Conservation (phyloP, 805 yeast species). For the Wickerhamiella brachini region DNA sequence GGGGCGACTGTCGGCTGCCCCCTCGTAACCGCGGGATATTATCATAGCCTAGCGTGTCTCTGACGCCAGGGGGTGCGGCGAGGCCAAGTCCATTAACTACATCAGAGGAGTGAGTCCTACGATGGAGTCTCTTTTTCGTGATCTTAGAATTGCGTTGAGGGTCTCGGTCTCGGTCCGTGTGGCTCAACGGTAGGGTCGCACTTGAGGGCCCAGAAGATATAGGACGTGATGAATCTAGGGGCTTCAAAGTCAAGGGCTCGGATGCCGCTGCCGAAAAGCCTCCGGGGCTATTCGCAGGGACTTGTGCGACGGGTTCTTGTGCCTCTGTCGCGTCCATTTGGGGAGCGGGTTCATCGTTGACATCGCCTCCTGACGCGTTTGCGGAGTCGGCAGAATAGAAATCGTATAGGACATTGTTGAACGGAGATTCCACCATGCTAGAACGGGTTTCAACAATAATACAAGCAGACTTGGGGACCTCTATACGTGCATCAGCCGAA, state of each 20-base stretch:
- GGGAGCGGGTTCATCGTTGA: background rate
- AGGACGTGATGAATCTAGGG: background rate
- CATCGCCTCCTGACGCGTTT: background rate
- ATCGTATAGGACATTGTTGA: background rate
- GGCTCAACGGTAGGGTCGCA: background rate
- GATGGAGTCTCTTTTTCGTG: background rate
- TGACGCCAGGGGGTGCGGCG: background rate
- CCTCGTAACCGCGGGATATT: background rate
- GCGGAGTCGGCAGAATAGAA: background rate
- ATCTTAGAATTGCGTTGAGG: background rate
- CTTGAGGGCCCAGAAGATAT: background rate
- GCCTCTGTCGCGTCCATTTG: background rate
- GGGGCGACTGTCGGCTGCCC: background rate
- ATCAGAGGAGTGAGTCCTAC: background rate
- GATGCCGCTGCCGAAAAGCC: background rate
- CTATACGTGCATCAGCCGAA: background rate
- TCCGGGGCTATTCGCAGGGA: background rate
- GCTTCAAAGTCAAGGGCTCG: background rate
- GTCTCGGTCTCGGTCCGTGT: background rate
- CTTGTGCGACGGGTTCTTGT: background rate
- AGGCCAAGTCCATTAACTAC: background rate
- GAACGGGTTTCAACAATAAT: background rate
- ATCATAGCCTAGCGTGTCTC: background rate
- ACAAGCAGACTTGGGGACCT: background rate
- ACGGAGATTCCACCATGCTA: background rate